Base-by-base conservation (phyloP, 345 rosid genomes). In the Laguncularia racemosa region DNA sequence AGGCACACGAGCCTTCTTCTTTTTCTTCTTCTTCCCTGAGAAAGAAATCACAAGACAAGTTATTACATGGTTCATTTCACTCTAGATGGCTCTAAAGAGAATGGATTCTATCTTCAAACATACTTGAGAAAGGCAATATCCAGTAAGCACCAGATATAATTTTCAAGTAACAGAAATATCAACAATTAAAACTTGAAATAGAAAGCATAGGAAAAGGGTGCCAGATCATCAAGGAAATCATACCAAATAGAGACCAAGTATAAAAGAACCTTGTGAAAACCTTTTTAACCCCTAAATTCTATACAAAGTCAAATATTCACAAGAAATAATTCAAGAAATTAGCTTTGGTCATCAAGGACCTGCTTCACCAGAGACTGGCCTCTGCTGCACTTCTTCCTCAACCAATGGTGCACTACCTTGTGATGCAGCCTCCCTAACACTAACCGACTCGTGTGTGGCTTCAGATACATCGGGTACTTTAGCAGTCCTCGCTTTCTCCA, bases 1-100 rank as follows among this genome's bases (percentile, higher is more conserved):
- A 56, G 95, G 83, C 76, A 62, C 46, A 23, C 83, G 86, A 4
- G 67, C 77, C 70, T 87, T 93, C 81, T 87, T 93, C 78, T 82
- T 89, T 63, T 84, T 93, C 82, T 68, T 93, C 65, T 79, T 86
- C 79, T 76, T 89, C 66, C 77, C 99, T 89, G 81, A 52, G 62
- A 63, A 61, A 58, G 58, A 69, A 28, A 20, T 55, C 58, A 55
- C 44, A 12, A 54, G 57, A 54, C 43, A 14, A 55, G 46, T 55
- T 38, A 33, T 17, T 20, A 38, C n/a, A 14, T 0, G 0, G 46
- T 38, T 55, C n/a, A 7, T 20, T 55, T 55, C 46, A 16, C n/a
- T 16, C 19, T 16, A 18, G 8, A 14, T 21, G 58, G 58, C 23
- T 16, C 47, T 6, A 33, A 33, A 33, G 16, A 54, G 57, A 46